Base-by-base conservation (phyloP, 1,284 basidiomycete genomes). In the Fomitopsis betulina region DNA sequence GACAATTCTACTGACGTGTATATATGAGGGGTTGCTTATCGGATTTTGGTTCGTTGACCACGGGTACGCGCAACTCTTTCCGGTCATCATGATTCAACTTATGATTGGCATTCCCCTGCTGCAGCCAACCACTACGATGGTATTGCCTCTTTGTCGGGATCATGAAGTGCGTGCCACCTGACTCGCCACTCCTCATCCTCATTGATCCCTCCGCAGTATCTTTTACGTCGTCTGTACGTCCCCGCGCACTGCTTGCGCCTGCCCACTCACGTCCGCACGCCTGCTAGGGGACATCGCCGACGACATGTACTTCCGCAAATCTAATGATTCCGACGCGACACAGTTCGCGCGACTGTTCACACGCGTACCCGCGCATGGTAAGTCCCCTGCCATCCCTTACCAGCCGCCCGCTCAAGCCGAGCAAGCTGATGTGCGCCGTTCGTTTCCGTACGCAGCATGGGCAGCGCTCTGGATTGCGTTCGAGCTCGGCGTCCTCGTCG, bases 41-140 rank as follows among this genome's bases (percentile, higher is more conserved):
- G 90, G 88, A 0, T 93, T 93, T 65, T 93, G 91, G 90, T 93
- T 93, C 68, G 81, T 92, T 58, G 87, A 85, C 64, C 91, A 93
- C 68, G 90, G 79, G 89, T 92, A 66, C 58, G 85, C 76, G 8
- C 17, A 30, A 4, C 27, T 8, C 25, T 21, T 30, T 10, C 21
- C 5, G 15, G 10, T 19, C 1, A 5, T 21, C 47, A 35, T 30
- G 37, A 39, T 56, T 21, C 55, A 35, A 49, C 35, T 51, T 40
- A 27, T 42, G 33, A 39, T 30, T 27, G 8, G 47, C 58, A 21
- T 8, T 30, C 27, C 27, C 53, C 13, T 27, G 19, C 35, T 30
- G 51, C 73, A 83, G 89, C 68, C 70, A 79, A 61, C 79, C 83
- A 33, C 64, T 93, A 51, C 80, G 90, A 58, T 93, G 90, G 90